Evolutionary conservation across 208 protist genomes (phyloP).

Genomic region (Crithidia brevicula): DNA sequence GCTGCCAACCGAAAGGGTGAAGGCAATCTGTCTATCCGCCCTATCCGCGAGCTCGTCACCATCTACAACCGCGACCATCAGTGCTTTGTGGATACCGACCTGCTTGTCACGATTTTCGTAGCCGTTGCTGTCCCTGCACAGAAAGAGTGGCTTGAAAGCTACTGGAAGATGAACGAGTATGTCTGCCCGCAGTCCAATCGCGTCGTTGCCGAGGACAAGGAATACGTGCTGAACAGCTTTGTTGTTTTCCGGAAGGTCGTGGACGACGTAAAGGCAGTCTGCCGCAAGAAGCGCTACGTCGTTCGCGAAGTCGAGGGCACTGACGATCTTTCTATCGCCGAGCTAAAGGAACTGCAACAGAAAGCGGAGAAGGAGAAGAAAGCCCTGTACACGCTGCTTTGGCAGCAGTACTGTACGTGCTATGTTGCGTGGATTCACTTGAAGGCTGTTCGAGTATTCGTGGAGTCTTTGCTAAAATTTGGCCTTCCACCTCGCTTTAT

Average conservation of each 20-base stretch:
- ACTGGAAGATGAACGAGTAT: slow-evolving; percentile 87
- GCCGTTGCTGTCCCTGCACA: slow-evolving; percentile 66
- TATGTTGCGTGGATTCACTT: slow-evolving; percentile 93
- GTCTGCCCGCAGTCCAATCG: slow-evolving; percentile 84
- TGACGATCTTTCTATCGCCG: slow-evolving; percentile 65
- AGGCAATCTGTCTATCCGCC: slow-evolving; percentile 83
- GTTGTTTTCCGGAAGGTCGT: slow-evolving; percentile 87
- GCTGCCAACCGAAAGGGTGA: slow-evolving; percentile 69
- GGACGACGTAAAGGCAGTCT: slow-evolving; percentile 83
- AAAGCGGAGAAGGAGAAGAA: slow-evolving; percentile 87
- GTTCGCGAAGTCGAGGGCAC: slow-evolving; percentile 78
- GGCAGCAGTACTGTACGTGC: slow-evolving; percentile 87
- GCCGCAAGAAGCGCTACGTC: slow-evolving; percentile 79
- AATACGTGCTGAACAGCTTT: slow-evolving; percentile 90
- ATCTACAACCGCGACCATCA: slow-evolving; percentile 68
- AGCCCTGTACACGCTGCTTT: slow-evolving; percentile 79
- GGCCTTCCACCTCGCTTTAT: slow-evolving; percentile 90
- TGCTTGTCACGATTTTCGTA: slow-evolving; percentile 89
- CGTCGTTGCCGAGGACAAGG: slow-evolving; percentile 88
- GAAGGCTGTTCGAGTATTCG: slow-evolving; percentile 92
- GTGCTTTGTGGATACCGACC: slow-evolving; percentile 82
- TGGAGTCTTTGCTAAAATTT: slow-evolving; percentile 91
- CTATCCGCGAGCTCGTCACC: slow-evolving; percentile 81
- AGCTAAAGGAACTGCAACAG: slow-evolving; percentile 71
- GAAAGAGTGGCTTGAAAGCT: slow-evolving; percentile 83